These are phyloP conservation scores for Termitomyces sp. DNA, from an alignment of 768 basidiomycete species.

Conservation along the genomic window DNA sequence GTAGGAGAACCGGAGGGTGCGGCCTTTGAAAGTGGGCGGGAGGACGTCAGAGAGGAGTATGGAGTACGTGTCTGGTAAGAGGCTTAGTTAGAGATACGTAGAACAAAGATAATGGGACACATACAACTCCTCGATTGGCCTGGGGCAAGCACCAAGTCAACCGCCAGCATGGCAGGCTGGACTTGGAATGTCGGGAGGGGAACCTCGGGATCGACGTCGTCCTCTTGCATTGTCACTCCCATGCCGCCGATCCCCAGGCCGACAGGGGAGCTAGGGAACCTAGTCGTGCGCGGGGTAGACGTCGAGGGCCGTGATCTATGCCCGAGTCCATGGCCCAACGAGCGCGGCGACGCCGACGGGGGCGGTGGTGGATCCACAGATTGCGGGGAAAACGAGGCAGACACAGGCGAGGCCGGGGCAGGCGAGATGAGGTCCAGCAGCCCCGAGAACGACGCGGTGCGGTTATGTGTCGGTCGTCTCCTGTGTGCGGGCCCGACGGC, in stretches of 20 bases:
- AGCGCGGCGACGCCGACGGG: no score
- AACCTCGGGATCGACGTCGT: conserved; percentile 53
- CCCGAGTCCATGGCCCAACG: neutral
- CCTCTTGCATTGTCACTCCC: conserved; percentile 23
- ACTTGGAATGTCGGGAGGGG: conserved; percentile 84
- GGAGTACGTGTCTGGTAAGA: conserved; percentile 74
- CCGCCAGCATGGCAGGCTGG: conserved; percentile 82
- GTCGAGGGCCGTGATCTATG: neutral
- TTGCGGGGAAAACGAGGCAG: conserved; percentile 11
- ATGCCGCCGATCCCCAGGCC: neutral
- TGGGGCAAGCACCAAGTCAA: conserved; percentile 78
- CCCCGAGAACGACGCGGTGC: conserved; percentile 50
- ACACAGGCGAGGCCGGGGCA: conserved; percentile 3
- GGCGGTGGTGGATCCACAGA: no score
- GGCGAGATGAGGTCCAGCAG: conserved; percentile 47
- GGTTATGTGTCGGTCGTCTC: conserved; percentile 34
- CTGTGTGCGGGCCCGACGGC: conserved; percentile 7
- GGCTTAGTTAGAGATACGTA: neutral
- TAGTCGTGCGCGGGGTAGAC: neutral
- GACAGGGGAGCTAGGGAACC: neutral
- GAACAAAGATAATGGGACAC: conserved; percentile 23
- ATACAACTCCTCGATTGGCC: conserved; percentile 82
- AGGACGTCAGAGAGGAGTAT: conserved; percentile 70
- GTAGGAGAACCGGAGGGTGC: conserved; percentile 81
- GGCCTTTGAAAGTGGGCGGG: conserved; percentile 89